These are phyloP conservation scores for Mycothermus thermophilus DNA, from an alignment of 495 filamentous ascomycete genomes.

Conservation along the genomic window DNA sequence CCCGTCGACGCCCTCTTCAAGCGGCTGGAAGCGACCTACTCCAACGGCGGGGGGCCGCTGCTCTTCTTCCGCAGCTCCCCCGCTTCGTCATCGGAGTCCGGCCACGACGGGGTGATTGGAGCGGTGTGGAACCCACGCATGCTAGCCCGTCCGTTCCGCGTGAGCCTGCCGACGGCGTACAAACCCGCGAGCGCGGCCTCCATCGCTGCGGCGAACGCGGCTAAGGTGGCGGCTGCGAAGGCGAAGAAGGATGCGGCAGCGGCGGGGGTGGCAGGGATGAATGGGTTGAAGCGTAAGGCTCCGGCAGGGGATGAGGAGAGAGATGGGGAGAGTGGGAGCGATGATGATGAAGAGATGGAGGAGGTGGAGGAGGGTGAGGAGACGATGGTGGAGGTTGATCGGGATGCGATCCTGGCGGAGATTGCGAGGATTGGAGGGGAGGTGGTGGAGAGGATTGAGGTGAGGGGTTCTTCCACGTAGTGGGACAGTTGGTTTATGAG, in stretches of 20 bases:
- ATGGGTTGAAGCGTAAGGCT: no score
- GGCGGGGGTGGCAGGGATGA: no score
- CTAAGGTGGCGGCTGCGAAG: no score
- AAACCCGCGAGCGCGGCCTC: slow-evolving; percentile 37
- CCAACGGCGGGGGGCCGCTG: slow-evolving; percentile 30
- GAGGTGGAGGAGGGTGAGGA: slow-evolving; percentile 15
- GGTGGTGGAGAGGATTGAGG: slow-evolving; percentile 43
- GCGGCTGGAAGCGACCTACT: slow-evolving; percentile 47
- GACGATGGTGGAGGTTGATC: slow-evolving; percentile 50
- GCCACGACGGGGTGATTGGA: slow-evolving; percentile 46
- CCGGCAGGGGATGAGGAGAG: not conserved
- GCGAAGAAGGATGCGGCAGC: no score
- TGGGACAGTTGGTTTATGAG: no score
- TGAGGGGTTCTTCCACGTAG: slow-evolving; percentile 13
- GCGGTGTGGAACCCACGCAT: slow-evolving; percentile 71
- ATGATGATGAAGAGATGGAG: slow-evolving; percentile 1
- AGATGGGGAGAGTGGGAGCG: slow-evolving; percentile 5
- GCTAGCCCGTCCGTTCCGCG: slow-evolving; percentile 42
- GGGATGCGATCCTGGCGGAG: slow-evolving; percentile 60
- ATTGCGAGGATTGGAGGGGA: slow-evolving; percentile 57
- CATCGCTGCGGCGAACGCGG: no score
- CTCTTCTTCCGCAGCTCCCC: slow-evolving; percentile 59
- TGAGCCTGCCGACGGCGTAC: slow-evolving; percentile 57
- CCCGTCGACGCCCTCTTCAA: slow-evolving; percentile 39
- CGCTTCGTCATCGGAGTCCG: slow-evolving; percentile 1